A percentile compares a stretch with the other conserved stretches of the same genome.
phyloP scores from a whole-genome alignment of 2,329 filamentous ascomycete genomes.

The Dendrostoma leiphaemia region DNA sequence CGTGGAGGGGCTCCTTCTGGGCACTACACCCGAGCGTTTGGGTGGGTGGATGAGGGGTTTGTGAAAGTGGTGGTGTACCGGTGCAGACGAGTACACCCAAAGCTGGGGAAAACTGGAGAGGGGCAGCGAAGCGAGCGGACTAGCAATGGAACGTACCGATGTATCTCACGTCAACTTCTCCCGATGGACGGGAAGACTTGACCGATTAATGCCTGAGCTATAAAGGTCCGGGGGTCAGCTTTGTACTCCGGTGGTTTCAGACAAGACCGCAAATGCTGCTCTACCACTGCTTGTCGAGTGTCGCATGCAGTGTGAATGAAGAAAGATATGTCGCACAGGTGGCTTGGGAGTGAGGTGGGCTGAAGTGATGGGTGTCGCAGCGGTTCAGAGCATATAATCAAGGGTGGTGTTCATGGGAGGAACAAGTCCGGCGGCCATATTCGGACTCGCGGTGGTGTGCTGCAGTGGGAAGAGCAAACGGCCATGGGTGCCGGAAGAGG shows the following conservation, averaged over 20 bases:
- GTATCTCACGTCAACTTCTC: not conserved
- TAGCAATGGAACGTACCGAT: slow-evolving; percentile 17
- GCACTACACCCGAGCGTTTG: slow-evolving; percentile 17
- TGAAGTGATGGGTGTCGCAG: not conserved
- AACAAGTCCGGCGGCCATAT: not conserved
- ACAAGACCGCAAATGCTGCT: not conserved
- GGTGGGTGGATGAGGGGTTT: slow-evolving; percentile 17
- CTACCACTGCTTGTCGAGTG: not conserved
- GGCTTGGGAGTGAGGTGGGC: slow-evolving; percentile 7
- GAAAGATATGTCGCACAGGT: slow-evolving; percentile 4
- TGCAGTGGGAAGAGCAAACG: not conserved
- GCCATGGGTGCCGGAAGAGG: slow-evolving; percentile 3
- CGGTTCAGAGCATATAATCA: not conserved
- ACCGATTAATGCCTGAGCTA: slow-evolving; percentile 6
- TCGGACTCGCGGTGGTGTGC: not conserved
- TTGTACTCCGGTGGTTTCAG: not conserved
- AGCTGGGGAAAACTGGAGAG: slow-evolving; percentile 3
- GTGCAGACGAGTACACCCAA: slow-evolving; percentile 1
- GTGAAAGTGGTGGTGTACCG: slow-evolving; percentile 10
- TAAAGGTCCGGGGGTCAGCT: slow-evolving; percentile 16
- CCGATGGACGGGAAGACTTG: not conserved
- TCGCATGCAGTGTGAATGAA: not conserved
- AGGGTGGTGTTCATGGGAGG: not conserved
- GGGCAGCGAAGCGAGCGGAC: not conserved
- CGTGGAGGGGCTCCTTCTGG: slow-evolving; percentile 7